These are phyloP conservation scores for Malus orientalis DNA, from an alignment of 306 rosid species.

Conservation along the genomic window DNA sequence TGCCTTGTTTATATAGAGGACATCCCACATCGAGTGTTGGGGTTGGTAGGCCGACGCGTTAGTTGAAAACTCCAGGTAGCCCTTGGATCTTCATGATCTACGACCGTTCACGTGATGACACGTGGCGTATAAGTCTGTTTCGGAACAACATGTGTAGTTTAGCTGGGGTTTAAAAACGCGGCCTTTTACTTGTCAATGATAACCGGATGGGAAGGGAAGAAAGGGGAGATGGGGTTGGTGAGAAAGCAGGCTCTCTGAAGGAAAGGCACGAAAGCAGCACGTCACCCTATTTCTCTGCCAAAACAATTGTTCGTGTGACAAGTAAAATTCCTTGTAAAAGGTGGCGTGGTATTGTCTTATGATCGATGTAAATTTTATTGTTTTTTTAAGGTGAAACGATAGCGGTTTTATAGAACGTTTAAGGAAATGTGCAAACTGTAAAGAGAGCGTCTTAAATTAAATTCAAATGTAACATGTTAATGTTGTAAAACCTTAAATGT, in stretches of 20 bases:
- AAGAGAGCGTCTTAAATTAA: too few species aligned
- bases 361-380: background rate
- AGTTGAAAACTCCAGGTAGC: conserved; percentile 48
- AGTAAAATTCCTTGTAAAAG: background rate
- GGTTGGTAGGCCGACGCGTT: conserved; percentile 75
- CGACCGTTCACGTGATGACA: conserved; percentile 25
- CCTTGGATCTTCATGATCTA: conserved; percentile 36
- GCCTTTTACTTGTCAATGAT: conserved; percentile 18
- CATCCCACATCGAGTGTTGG: conserved; percentile 25
- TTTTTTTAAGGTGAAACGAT: too few species aligned
- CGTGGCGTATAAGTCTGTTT: conserved; percentile 17
- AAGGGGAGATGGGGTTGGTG: conserved; percentile 17
- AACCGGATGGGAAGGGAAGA: background rate
- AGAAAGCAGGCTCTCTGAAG: background rate
- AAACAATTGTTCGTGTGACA: background rate
- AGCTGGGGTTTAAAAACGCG: conserved; percentile 4
- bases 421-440: background rate
- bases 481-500: background rate
- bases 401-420: too few species aligned
- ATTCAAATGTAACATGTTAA: background rate
- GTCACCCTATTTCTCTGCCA: conserved; percentile 1
- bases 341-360: background rate
- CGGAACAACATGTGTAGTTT: background rate
- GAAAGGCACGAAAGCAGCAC: conserved; percentile 23
- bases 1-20: conserved; percentile 24